Evolutionary conservation across 805 yeast genomes (phyloP), one percentile per base, ranked within the genome.

Genomic region (Brettanomyces custersianus): DNA sequence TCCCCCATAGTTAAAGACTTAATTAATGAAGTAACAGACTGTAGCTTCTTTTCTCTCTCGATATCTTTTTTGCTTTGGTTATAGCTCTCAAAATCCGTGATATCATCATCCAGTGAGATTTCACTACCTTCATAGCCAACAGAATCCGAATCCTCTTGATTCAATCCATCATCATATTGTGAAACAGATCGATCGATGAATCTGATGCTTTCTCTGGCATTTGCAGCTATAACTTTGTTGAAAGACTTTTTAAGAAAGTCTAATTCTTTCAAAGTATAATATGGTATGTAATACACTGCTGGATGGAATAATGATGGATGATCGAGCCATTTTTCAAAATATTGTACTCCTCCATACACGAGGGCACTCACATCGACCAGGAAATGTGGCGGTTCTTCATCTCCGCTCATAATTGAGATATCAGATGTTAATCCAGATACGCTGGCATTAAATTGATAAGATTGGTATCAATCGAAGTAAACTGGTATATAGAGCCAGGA

Each of bases 281-380:
- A 49, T 18, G 83, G 79, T 45, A 80, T 58, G 55, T 59, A 66
- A 37, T 77, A 52, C 42, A 57, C 56, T 21, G 67, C 52, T 33
- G 63, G 51, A 43, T 62, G 48, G 33, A 65, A 58, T 3, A 34
- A 9, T 3, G 26, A 17, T 16, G 36, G 32, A 12, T 28, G 8
- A 8, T 35, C 37, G 39, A 68, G 63, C 87, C 87, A 80, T 46
- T 74, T 59, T 49, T 74, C 74, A 48, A 80, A 65, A 46, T 74
- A 75, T 0, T 83, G 84, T 31, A 80, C 62, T 2, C 86, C 90
- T 37, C 77, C 71, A 33, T 45, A 54, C 15, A 76, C 74, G 41
- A 80, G 65, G 2, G 83, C 77, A 5, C 83, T 70, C 16, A 79
- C 81, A 49, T 80, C 88, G 29, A 80, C 47, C 15, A 80, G 74